Evolutionary conservation across 192 early-diverging fungal species (phyloP), one percentile per base, ranked within the genome.

Genomic region (Obelidium mucronatum): DNA sequence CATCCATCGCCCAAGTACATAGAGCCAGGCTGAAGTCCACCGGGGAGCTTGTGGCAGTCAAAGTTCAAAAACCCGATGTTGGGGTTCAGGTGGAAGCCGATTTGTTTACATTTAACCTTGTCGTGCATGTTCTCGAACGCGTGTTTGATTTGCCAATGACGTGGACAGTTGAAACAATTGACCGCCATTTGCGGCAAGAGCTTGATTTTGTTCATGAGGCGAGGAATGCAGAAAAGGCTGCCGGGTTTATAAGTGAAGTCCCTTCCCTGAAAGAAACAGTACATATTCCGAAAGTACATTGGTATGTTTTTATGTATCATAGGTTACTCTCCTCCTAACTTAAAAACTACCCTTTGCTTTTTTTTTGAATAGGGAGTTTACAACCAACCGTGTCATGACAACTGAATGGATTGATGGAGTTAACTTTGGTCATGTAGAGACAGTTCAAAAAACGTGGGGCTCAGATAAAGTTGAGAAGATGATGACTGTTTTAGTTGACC

Each of bases 1-100:
- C 96, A 0, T 96, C 95, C n/a, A 94, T 98, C 59, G 96, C 95
- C 0, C 95, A 97, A 75, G 96, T 98, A 3, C 96, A 98, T 71
- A 87, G 86, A n/a, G 94, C 93, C 1, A 87, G 78, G 24, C 78
- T 94, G 6, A 82, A 84, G n/a, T 87, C 87, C 42, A 37, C 77
- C 24, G 90, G 91, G 13, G 72, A 74, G 19, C 59, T 67, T 0
- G 94, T 98, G 4, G 96, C 96, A 0, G 94, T 98, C 33, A 98
- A 98, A 84, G 84, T 98, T 3, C 96, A 98, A 71, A 98, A 96
- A 71, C 96, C 95, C 0, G 93, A 92, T 72, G 95, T 98, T 40
- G 78, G 73, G 58, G 74, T 87, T 36, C 96, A 98, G 80, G 95
- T 97, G 33, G 89, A 85, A 40, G 91, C 90, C 88, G 96, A 98